Evolutionary conservation across 2,329 filamentous ascomycete species (phyloP), one percentile per base, ranked within the genome.

Genomic region (Colletotrichum sp.): DNA sequence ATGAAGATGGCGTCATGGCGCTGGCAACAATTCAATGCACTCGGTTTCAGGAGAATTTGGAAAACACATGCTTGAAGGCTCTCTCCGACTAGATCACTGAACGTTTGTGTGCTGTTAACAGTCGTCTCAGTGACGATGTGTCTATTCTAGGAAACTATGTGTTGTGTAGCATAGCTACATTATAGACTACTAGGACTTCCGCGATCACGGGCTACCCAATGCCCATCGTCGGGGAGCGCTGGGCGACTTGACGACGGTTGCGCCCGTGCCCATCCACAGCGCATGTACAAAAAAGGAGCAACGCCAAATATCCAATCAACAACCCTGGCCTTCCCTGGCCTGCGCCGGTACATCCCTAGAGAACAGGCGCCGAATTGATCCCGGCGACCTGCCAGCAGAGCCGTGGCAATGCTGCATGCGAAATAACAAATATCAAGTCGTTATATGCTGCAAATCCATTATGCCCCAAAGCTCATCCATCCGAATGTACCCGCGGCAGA

Each of bases 381-480:
- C 39, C 12, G 24, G 61, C 28, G 24, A 71, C 26, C 63, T 36
- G 74, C 72, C 26, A 71, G 74, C 74, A 75, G 57, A 66, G 52
- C 74, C 67, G 66, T 75, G 14, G 52, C 52, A 34, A 43, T 71
- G 30, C 71, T 63, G 55, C 55, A 28, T 72, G 34, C 60, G 36
- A 30, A 73, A 68, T 10, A 59, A 69, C n/a, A 32, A 73, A 73
- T 60, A 60, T 65, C 64, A 73, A 73, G 64, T 75, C 73, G 64
- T 73, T 36, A 75, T 28, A 55, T 68, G 64, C 28, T 65, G 52
- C 61, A 48, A 59, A 16, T 55, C 65, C 60, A 18, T n/a, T 80
- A 85, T 13, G 73, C 81, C 4, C 86, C 86, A 28, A 85, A 77
- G 77, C 87, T 88, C 86, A 90, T 89, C 88, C 88, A 89, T 21